Conservation (phyloP, 2,329 filamentous ascomycete species). For the Dactylonectria macrodidyma region DNA sequence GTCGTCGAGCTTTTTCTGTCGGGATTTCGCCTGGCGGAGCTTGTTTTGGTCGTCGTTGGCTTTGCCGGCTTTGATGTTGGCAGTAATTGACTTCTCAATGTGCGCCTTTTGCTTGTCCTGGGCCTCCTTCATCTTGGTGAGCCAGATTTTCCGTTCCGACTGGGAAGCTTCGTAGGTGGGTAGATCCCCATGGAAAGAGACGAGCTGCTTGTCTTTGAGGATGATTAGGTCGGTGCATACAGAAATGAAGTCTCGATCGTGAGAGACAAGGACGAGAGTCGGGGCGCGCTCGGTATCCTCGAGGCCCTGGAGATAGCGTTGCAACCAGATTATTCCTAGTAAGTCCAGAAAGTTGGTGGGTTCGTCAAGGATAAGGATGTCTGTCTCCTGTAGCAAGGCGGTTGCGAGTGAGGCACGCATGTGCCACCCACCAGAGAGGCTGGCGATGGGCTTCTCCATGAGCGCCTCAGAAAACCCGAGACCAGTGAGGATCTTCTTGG, state of each 20-base stretch:
- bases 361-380: constrained; percentile 87
- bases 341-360: constrained; percentile 91
- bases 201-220: constrained; percentile 78
- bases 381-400: constrained; percentile 79
- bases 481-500: constrained; percentile 76
- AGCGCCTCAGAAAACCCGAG: constrained; percentile 78
- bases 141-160: constrained; percentile 76
- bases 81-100: constrained; percentile 82
- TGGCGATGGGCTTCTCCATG: constrained; percentile 72
- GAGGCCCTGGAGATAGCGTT: constrained; percentile 76
- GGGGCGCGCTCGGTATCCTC: constrained; percentile 67
- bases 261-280: constrained; percentile 85
- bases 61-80: constrained; percentile 82
- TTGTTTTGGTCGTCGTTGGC: constrained; percentile 88
- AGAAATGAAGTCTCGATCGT: constrained; percentile 86
- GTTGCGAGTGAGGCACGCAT: constrained; percentile 78
- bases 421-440: constrained; percentile 83
- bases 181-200: constrained; percentile 83
- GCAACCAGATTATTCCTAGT: constrained; percentile 87
- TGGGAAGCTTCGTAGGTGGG: constrained; percentile 79
- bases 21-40: constrained; percentile 85
- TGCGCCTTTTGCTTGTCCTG: constrained; percentile 86
- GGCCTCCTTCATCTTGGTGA: constrained; percentile 84
- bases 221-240: constrained; percentile 84
- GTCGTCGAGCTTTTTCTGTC: constrained; percentile 88